These are phyloP conservation scores for Colletotrichum costaricense DNA, from an alignment of 2,329 filamentous ascomycete species.

Conservation along the genomic window DNA sequence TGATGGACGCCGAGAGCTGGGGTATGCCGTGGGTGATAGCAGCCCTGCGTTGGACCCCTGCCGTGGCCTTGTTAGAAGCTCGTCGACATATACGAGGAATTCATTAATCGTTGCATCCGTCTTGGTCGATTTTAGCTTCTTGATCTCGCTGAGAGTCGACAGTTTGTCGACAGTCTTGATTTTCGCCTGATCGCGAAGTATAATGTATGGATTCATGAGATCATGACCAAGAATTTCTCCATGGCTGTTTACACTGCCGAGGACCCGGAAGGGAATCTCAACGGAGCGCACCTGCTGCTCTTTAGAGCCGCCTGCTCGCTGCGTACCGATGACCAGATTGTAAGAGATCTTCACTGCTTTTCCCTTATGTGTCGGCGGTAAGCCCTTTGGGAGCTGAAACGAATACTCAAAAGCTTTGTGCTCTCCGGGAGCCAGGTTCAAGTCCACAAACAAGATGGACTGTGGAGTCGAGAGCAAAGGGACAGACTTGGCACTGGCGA, in stretches of 20 bases:
- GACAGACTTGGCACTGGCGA: constrained; percentile 86
- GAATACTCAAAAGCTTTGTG: constrained; percentile 88
- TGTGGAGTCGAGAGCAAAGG: constrained; percentile 95
- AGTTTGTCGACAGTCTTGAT: constrained; percentile 63
- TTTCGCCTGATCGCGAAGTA: constrained; percentile 84
- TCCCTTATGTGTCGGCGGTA: constrained; percentile 92
- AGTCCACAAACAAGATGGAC: constrained; percentile 94
- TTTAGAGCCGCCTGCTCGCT: constrained; percentile 80
- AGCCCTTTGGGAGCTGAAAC: constrained; percentile 85
- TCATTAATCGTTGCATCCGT: constrained; percentile 60
- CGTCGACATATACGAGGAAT: constrained; percentile 82
- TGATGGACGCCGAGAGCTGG: constrained; percentile 66
- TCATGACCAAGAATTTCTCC: constrained; percentile 94
- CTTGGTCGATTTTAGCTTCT: constrained; percentile 33
- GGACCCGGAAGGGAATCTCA: constrained; percentile 90
- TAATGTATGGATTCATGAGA: constrained; percentile 91
- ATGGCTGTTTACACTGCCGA: constrained; percentile 90
- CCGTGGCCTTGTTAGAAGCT: constrained; percentile 72
- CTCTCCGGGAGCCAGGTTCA: constrained; percentile 88
- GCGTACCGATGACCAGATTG: constrained; percentile 90
- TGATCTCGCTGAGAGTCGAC: constrained; percentile 34
- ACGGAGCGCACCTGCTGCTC: constrained; percentile 91
- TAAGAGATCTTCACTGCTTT: constrained; percentile 96
- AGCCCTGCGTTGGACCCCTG: constrained; percentile 69
- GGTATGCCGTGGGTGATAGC: constrained; percentile 76